Percentiles rank a stretch among this genome's conserved stretches.
Conservation (phyloP, 305 asterid species). For the Striga hermonthica region DNA sequence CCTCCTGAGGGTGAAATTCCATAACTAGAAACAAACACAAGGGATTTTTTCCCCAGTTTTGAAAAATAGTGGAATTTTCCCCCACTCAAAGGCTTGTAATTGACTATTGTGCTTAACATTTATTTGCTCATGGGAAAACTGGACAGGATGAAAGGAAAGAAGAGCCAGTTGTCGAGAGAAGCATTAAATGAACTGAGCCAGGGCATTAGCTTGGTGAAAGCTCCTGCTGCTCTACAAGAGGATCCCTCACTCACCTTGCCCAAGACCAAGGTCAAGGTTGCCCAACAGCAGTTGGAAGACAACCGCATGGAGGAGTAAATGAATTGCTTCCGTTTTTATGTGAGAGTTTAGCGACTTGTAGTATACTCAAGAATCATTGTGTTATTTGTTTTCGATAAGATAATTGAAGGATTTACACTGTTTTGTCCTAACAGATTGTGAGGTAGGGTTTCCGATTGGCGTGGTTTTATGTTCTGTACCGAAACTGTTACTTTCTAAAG, state of each 20-base stretch:
- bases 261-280: slow-evolving; percentile 49
- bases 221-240: slow-evolving; percentile 44
- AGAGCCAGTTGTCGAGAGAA: slow-evolving; percentile 39
- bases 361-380: neutral
- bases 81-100: too few species aligned
- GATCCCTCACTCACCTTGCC: slow-evolving; percentile 52
- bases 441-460: neutral
- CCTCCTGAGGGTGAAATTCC: too few species aligned
- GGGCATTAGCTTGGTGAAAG: slow-evolving; percentile 57
- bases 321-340: neutral
- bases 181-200: slow-evolving; percentile 50
- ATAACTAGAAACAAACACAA: too few species aligned
- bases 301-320: slow-evolving; percentile 62
- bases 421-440: neutral
- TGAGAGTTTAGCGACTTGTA: too few species aligned
- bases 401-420: neutral
- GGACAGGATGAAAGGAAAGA: slow-evolving; percentile 67
- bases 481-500: neutral
- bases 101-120: too few species aligned
- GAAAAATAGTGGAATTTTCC: too few species aligned
- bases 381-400: neutral
- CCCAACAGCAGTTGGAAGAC: slow-evolving; percentile 34
- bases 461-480: neutral
- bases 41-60: too few species aligned
- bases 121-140: too few species aligned